phyloP scores from a whole-genome alignment of 31 red algal species.

The Odonthalia washingtoniensis region DNA sequence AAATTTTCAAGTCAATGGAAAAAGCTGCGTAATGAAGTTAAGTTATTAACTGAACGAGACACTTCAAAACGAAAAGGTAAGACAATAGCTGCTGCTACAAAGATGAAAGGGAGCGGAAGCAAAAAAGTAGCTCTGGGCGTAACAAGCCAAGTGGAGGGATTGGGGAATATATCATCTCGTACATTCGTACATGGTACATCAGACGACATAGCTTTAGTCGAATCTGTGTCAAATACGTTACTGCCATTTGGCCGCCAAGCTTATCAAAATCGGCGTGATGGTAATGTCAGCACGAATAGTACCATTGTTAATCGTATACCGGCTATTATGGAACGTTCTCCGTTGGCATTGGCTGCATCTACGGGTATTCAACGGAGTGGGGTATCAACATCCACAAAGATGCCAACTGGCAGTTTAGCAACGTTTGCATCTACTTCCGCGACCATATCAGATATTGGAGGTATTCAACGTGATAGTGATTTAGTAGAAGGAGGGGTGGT shows the following conservation, averaged over 20 bases:
- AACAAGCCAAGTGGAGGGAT: neutral
- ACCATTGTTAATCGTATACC: no score
- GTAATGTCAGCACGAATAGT: no score
- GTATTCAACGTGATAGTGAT: no score
- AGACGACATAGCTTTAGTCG: neutral
- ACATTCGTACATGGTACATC: no score
- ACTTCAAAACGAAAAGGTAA: slow-evolving; percentile 18
- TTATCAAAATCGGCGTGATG: neutral
- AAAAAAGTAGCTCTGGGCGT: no score
- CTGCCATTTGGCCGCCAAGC: no score
- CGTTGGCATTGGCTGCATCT: neutral
- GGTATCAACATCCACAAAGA: neutral
- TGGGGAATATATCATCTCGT: neutral
- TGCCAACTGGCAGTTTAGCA: no score
- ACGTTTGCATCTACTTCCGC: no score
- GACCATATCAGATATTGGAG: no score
- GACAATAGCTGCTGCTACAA: neutral
- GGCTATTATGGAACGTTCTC: neutral
- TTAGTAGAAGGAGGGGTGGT: neutral
- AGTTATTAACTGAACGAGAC: slow-evolving; percentile 60
- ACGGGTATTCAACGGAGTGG: neutral
- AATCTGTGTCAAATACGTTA: neutral
- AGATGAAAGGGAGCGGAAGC: neutral
- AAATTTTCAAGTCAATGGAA: slow-evolving; percentile 57
- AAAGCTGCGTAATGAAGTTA: slow-evolving; percentile 77